Percentiles rank a stretch among this genome's conserved stretches.
Evolutionary conservation across 257 asterid genomes (phyloP).

Genomic region (Penstemon davidsonii): DNA sequence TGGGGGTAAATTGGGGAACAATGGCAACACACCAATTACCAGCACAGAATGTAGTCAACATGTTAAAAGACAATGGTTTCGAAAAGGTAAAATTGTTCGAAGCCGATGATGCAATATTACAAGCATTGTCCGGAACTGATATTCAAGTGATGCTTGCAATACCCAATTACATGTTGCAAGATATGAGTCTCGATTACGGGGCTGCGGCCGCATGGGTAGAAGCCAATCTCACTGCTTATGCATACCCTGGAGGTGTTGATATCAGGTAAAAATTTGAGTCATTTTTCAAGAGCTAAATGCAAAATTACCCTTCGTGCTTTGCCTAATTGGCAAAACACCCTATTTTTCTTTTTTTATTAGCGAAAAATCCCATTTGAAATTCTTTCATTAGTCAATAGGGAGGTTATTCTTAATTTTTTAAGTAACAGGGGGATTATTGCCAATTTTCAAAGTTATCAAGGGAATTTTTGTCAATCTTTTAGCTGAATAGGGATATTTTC

Average conservation of each 20-base stretch:
- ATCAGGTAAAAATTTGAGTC: slow-evolving; percentile 46
- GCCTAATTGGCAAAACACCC: too few relatives aligned
- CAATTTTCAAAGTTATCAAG: too few relatives aligned
- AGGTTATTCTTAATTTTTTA: too few relatives aligned
- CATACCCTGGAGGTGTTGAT: slow-evolving; percentile 63
- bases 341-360: too few relatives aligned
- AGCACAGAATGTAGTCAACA: slow-evolving; percentile 58
- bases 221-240: slow-evolving; percentile 68
- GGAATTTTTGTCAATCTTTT: too few relatives aligned
- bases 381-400: neutral
- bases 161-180: slow-evolving; percentile 77
- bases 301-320: too few relatives aligned
- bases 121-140: slow-evolving; percentile 60
- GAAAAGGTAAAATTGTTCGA: slow-evolving; percentile 83
- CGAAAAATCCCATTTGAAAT: too few relatives aligned
- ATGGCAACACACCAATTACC: slow-evolving; percentile 67
- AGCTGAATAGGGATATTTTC: too few relatives aligned
- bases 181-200: slow-evolving; percentile 58
- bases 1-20: slow-evolving; percentile 97
- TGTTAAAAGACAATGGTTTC: slow-evolving; percentile 75
- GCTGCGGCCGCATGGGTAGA: slow-evolving; percentile 84
- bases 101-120: slow-evolving; percentile 62
- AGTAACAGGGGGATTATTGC: too few relatives aligned
- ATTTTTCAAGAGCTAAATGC: neutral
- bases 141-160: slow-evolving; percentile 84